A percentile compares a stretch with the other conserved stretches of the same genome.
These are phyloP conservation scores for Phanerochaete sordida DNA, from an alignment of 768 basidiomycete species.

Conservation along the genomic window DNA sequence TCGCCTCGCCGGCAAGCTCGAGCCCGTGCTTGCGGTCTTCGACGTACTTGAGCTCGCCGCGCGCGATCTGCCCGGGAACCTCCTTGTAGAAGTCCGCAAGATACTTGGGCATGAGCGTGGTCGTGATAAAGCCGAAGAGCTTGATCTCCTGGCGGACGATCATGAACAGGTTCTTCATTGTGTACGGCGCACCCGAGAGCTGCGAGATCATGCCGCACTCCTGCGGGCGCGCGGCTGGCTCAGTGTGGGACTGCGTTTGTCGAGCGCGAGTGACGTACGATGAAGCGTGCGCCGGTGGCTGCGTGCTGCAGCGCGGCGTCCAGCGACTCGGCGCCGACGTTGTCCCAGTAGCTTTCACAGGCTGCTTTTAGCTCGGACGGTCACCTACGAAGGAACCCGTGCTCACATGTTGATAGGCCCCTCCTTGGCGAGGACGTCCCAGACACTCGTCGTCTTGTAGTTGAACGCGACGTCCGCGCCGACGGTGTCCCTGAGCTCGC, in stretches of 20 bases:
- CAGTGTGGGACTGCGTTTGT: no score
- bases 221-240: no score
- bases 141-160: constrained; percentile 25
- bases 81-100: constrained; percentile 26
- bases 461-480: constrained; percentile 73
- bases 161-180: constrained; percentile 22
- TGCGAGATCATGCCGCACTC: constrained; percentile 29
- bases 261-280: constrained; percentile 12
- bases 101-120: constrained; percentile 21
- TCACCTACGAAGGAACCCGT: background rate
- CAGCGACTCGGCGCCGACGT: constrained; percentile 25
- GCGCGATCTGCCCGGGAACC: constrained; percentile 25
- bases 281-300: constrained; percentile 17
- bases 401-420: constrained; percentile 53
- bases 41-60: constrained; percentile 33
- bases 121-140: constrained; percentile 29
- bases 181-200: constrained; percentile 18
- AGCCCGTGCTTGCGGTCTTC: constrained; percentile 32
- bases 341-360: constrained; percentile 26
- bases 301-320: constrained; percentile 22
- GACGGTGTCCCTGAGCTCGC: constrained; percentile 48
- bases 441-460: constrained; percentile 58
- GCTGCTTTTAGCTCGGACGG: background rate
- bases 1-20: constrained; percentile 30
- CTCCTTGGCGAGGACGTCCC: constrained; percentile 49